A percentile compares a stretch with the other conserved stretches of the same genome.
Evolutionary conservation across 1,139 yeast species (phyloP).

Genomic region (Sugiyamaella novakii): DNA sequence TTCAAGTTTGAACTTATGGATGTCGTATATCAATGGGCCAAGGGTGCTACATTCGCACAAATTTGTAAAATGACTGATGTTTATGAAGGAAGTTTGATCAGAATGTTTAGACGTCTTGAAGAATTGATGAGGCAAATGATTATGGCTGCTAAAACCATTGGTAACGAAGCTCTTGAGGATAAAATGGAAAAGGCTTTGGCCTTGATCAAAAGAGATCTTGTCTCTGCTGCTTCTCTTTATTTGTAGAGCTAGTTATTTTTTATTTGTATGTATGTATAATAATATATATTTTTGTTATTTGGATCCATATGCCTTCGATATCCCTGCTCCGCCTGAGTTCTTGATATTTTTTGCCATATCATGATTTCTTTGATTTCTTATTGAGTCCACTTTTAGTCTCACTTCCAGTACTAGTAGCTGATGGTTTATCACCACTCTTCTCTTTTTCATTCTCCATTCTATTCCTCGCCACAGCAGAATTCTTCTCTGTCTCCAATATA

Average conservation of each 20-base stretch:
- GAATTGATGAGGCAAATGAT: conserved; percentile 89
- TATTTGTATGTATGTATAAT: conserved; percentile 1
- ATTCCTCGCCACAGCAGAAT: conserved; percentile 56
- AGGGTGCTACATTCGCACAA: conserved; percentile 93
- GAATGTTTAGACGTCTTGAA: conserved; percentile 91
- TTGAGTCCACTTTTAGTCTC: too few species aligned
- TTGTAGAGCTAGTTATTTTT: conserved; percentile 44
- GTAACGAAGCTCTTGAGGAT: conserved; percentile 78
- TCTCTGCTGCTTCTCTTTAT: conserved; percentile 92
- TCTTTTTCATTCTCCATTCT: conserved; percentile 25
- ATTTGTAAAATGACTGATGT: conserved; percentile 99
- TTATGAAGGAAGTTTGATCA: conserved; percentile 92
- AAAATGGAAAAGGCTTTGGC: conserved; percentile 87
- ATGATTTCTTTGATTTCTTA: too few species aligned
- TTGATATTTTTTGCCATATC: too few species aligned
- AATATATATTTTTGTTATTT: conserved; percentile 3
- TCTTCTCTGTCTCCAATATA: conserved; percentile 64
- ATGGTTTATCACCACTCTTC: background rate
- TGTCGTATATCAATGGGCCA: conserved; percentile 95
- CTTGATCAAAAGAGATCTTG: conserved; percentile 92
- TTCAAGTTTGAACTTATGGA: conserved; percentile 95
- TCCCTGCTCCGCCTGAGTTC: conserved; percentile 3
- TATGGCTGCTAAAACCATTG: conserved; percentile 89
- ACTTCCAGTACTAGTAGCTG: background rate
- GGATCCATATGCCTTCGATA: background rate